Evolutionary conservation across 2,329 filamentous ascomycete species (phyloP).

Genomic region (Fusarium marasasianum): DNA sequence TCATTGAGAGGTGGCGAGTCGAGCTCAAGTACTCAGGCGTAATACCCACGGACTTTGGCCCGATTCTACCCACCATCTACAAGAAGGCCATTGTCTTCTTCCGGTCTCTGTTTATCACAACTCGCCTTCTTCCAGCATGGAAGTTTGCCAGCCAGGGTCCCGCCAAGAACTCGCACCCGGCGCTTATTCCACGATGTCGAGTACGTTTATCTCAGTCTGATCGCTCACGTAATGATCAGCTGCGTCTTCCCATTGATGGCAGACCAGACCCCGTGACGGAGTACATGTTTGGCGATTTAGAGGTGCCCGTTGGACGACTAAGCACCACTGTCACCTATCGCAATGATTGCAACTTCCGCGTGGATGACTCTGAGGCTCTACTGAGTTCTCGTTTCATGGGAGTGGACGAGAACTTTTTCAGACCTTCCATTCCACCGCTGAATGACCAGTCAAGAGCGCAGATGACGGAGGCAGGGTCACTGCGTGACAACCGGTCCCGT

Average conservation of each 20-base stretch:
- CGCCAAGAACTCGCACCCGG: slow-evolving; percentile 73
- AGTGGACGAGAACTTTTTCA: slow-evolving; percentile 86
- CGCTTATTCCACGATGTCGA: slow-evolving; percentile 81
- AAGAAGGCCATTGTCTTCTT: slow-evolving; percentile 98
- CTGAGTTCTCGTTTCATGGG: slow-evolving; percentile 94
- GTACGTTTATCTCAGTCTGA: slow-evolving; percentile 71
- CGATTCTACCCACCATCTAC: slow-evolving; percentile 84
- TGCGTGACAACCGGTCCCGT: slow-evolving; percentile 70
- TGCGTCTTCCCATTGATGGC: slow-evolving; percentile 57
- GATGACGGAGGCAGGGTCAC: slow-evolving; percentile 73
- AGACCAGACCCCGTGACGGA: slow-evolving; percentile 66
- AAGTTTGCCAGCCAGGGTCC: slow-evolving; percentile 80
- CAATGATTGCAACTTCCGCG: slow-evolving; percentile 87
- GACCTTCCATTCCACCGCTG: slow-evolving; percentile 75
- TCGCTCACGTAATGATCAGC: slow-evolving; percentile 69
- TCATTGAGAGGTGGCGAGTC: slow-evolving; percentile 91
- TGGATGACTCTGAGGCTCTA: slow-evolving; percentile 90
- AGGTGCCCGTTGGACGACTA: slow-evolving; percentile 86
- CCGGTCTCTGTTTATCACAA: slow-evolving; percentile 83
- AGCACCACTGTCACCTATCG: slow-evolving; percentile 85
- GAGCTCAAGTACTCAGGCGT: slow-evolving; percentile 69
- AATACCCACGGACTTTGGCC: slow-evolving; percentile 66
- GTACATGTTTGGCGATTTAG: slow-evolving; percentile 83
- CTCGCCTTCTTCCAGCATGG: slow-evolving; percentile 85
- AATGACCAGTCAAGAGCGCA: slow-evolving; percentile 49